Evolutionary conservation across 176 grass and related monocot genomes (phyloP), one percentile per base, ranked within the genome.

Genomic region (Saccharum officinarum): DNA sequence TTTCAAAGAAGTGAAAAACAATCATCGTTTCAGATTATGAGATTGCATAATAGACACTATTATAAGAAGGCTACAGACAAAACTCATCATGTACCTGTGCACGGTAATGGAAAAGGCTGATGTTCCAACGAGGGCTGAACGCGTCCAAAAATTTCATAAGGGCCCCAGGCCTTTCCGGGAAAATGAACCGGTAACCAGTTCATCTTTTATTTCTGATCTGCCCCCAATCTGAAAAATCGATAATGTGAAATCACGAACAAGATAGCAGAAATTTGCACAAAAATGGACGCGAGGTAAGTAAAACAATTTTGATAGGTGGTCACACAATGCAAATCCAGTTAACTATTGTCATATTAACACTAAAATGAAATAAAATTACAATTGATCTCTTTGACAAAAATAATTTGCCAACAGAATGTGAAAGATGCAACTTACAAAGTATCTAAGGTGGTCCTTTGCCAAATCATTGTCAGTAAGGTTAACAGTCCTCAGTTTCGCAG

Each of bases 101-200:
- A 86, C 94, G 94, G 82, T 96, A 96, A 87, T 99, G 94, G 82
- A 99, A 99, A 78, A 96, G 87, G 83, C 97, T 99, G 76, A 99
- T 99, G 59, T 99, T 96, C 97, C 97, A 99, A 39, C 93, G 86
- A 20, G 97, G 97, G 76, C 97, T 94, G 8, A 92, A 86, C 7
- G 86, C 76, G 46, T 99, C 97, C 86, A 99, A 89, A 81, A 99
- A 96, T 36, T 94, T 91, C 72, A 95, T 94, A 30, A 99, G 88
- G 76, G 97, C 57, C 57, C 97, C 97, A 9, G 97, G 97, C 18
- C 92, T 92, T 86, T 99, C 97, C 40, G 97, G 92, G 40, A 99
- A 99, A 80, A 99, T 91, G 80, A 99, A 99, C 67, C 94, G 88
- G 57, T 93, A 99, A 94, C 89, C 67, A 96, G 83, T 87, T 99